Evolutionary conservation across 345 rosid species (phyloP), one percentile per base, ranked within the genome.

Genomic region (Aquilaria sinensis): DNA sequence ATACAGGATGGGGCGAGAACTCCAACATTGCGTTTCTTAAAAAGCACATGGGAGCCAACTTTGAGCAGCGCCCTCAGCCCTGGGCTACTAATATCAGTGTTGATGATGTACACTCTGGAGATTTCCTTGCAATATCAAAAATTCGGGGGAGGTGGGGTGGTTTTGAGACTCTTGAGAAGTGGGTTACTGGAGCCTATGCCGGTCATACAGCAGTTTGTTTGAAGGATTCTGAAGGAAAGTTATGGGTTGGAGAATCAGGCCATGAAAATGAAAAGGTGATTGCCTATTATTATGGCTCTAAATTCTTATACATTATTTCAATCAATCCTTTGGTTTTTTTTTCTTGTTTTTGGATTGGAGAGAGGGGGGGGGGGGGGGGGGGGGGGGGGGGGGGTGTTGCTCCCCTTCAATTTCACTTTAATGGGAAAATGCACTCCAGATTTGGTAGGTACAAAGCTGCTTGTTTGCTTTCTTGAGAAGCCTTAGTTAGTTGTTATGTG

Each of bases 151-250:
- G 89, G 51, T 86, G 89, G 92, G 92, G 89, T 78, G 97, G 93
- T 53, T 91, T 91, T 78, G 96, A 91, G 80, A 91, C 96, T 16
- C 65, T 91, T 47, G 96, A 91, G 85, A 91, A 91, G 80, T 91
- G 97, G 97, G 97, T 91, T 34, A 91, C 89, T 50, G 97, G 97
- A 67, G 78, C 97, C 29, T 91, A 86, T 79, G 97, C 96, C 71
- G 96, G 97, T 57, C 97, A 91, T 70, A 60, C 83, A 63, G 93
- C 97, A 74, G 72, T 91, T 67, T 91, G 91, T 72, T 72, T 91
- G 29, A 83, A 73, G 82, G 97, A 91, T 74, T 79, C 93, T 51
- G 82, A 86, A 67, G 97, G 97, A 60, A 88, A 86, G 75, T 67
- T 91, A 6, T 91, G 97, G 96, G 86, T 91, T 62, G 93, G 88